Evolutionary conservation across 2,329 filamentous ascomycete genomes (phyloP), one percentile per base, ranked within the genome.

Genomic region (Penicillium vulpinum): DNA sequence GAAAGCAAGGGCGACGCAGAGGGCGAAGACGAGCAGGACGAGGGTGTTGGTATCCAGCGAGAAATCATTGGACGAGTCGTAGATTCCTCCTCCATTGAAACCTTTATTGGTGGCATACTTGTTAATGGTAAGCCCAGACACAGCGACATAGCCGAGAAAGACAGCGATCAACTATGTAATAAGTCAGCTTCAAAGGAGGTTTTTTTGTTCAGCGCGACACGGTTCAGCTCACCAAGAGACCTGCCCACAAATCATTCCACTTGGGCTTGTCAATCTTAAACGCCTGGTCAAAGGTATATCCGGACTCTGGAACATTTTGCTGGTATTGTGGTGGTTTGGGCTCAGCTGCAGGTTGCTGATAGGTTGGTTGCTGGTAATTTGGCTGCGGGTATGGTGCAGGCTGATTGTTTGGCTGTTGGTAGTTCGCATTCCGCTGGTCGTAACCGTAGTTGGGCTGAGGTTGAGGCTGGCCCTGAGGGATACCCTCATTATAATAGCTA

Each of bases 241-340:
- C 92, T 4, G 92, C 92, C 93, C 92, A 97, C 26, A 90, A 71
- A 72, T 97, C 93, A 68, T 97, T 91, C 77, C 83, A 96, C 73
- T 93, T 95, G n/a, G 91, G 91, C 61, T 80, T 87, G 50, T 90
- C 84, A 51, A 97, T 75, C 75, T 88, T 88, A 80, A 97, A 97
- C 1, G 87, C 85, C 69, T 97, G 84, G 21, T 93, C 86, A 70
- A 95, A 97, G 45, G 69, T 67, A 59, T 73, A 72, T 31, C 68
- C 65, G 4, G 66, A 64, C 16, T 70, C 65, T 50, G 67, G 67
- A 45, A 65, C 62, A 63, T 69, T 61, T 66, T 70, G 62, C 39
- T 64, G 62, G 47, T 57, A 58, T 18, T 56, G 57, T 5, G 58
- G 64, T 13, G 60, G 62, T 48, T 71, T 70, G 5, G 60, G 56